phyloP scores from a whole-genome alignment of 108 stramenopile species.

The Pinguiococcus pyrenoidosus region DNA sequence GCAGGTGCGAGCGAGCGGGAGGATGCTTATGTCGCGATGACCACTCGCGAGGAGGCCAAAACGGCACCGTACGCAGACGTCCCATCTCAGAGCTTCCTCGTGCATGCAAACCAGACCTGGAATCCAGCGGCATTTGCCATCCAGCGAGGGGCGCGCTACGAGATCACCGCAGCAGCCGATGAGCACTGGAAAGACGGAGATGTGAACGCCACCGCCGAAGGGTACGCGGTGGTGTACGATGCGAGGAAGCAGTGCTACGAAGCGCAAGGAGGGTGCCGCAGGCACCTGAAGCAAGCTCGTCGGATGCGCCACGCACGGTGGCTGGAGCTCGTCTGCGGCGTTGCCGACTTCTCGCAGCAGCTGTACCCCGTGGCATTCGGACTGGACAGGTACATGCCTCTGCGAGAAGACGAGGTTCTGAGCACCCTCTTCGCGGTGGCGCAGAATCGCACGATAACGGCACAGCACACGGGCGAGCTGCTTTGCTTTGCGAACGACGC shows the following conservation, averaged over 20 bases:
- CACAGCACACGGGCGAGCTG: slow-evolving; percentile 27
- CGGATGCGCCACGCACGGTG: slow-evolving; percentile 11
- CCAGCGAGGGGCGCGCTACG: slow-evolving; percentile 33
- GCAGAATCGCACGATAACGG: slow-evolving; percentile 14
- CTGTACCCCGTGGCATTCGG: slow-evolving; percentile 1
- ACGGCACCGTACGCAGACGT: neutral
- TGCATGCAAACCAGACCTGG: slow-evolving; percentile 26
- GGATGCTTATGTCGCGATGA: neutral
- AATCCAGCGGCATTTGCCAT: slow-evolving; percentile 37
- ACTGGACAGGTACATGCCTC: slow-evolving; percentile 10
- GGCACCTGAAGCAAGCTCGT: slow-evolving; percentile 4
- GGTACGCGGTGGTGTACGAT: slow-evolving; percentile 29
- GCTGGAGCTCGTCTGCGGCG: slow-evolving; percentile 27
- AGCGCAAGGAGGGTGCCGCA: slow-evolving; percentile 10
- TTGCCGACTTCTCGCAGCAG: slow-evolving; percentile 10
- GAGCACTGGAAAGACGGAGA: slow-evolving; percentile 32
- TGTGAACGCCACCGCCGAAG: slow-evolving; percentile 13
- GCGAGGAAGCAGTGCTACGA: slow-evolving; percentile 26
- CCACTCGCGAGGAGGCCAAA: neutral
- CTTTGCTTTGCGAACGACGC: slow-evolving; percentile 49
- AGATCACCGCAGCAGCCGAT: slow-evolving; percentile 14
- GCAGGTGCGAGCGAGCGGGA: slow-evolving; percentile 8
- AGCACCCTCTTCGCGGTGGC: slow-evolving; percentile 26
- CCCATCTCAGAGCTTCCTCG: slow-evolving; percentile 16
- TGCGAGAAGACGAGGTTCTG: slow-evolving; percentile 6